Evolutionary conservation across 352 stramenopile species (phyloP), one percentile per base, ranked within the genome.

Genomic region (Pythium rishiriense): DNA sequence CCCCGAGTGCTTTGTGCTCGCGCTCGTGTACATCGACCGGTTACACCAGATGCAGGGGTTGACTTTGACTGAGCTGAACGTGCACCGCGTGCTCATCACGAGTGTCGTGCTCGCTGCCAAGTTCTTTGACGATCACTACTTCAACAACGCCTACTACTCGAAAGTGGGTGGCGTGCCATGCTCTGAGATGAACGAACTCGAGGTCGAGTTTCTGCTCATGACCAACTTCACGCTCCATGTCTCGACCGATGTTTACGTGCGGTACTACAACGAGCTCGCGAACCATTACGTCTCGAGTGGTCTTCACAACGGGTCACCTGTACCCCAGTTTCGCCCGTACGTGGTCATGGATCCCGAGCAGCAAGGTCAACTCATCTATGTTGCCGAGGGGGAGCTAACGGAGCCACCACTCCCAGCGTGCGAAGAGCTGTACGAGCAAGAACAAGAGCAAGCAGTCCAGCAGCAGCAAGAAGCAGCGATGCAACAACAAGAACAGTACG

Each of bases 41-140:
- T 83, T 99, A 45, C 98, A 99, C 64, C 94, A 99, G 73, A 77
- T 96, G 62, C 97, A 98, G 66, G 94, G 96, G 53, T 97, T 99
- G 60, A 79, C 98, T 21, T 79, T 99, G 22, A 99, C 96, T 19
- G 88, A 97, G 33, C 82, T 99, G 14, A 99, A 99, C 70, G 96
- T 99, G 28, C 97, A 99, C 69, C 94, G 97, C 46, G 93, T 99
- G 5, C 79, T 99, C 45, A 99, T 99, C 72, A 99, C 97, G 51
- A 91, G 92, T 46, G 83, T 99, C 60, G 94, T 99, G 63, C 72
- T 99, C 9, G 96, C 97, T 7, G 97, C 98, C 62, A 99, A 99
- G 80, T 99, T 99, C 77, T 99, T 99, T 67, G 98, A 99, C 74
- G 98, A 99, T 83, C 94, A 98, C 47, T 99, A 99, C 81, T 99